Evolutionary conservation across 805 yeast species (phyloP), one percentile per base, ranked within the genome.

Genomic region (Ogataea haglerorum): DNA sequence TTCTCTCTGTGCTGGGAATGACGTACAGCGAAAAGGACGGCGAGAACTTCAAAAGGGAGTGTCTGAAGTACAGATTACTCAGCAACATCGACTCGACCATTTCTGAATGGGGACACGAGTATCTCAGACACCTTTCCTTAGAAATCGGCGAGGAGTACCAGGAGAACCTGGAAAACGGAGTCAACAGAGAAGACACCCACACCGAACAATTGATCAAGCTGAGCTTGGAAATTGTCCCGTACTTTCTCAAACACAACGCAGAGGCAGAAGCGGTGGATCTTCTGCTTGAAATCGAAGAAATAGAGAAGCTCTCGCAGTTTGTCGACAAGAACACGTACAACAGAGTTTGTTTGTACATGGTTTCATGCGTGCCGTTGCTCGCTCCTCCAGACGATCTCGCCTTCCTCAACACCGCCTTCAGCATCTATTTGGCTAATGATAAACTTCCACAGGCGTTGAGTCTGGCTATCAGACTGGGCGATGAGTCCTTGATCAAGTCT

Each of bases 241-340:
- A 81, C 56, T 91, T 93, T 68, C 73, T 93, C 51, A 80, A 86
- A 58, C 97, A 91, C 67, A 91, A 93, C 60, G 98, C 96, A 30
- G 99, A 93, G 65, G 96, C 96, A 15, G 99, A 93, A 60, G 99
- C 99, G 1, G 95, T 93, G 18, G 99, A 93, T 65, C 69, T 93
- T 51, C 72, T 93, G 48, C 71, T 89, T 44, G 99, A 93, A 65
- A 78, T 93, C 41, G 99, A 93, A 65, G 71, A 80, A 40, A 84
- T 93, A 51, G 95, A 86, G 54, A 78, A 81, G 58, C 70, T 93
- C 49, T 82, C 93, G 7, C 79, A 82, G 51, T 87, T 76, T 60
- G 95, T 90, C 38, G 98, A 93, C 61, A 82, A 80, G 43, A 74
- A 81, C 57, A 86, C 95, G 3, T 90, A 72, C 57, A 80, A 80